Conservation (phyloP, 2,329 filamentous ascomycete genomes). For the Phyllosticta citriasiana region DNA sequence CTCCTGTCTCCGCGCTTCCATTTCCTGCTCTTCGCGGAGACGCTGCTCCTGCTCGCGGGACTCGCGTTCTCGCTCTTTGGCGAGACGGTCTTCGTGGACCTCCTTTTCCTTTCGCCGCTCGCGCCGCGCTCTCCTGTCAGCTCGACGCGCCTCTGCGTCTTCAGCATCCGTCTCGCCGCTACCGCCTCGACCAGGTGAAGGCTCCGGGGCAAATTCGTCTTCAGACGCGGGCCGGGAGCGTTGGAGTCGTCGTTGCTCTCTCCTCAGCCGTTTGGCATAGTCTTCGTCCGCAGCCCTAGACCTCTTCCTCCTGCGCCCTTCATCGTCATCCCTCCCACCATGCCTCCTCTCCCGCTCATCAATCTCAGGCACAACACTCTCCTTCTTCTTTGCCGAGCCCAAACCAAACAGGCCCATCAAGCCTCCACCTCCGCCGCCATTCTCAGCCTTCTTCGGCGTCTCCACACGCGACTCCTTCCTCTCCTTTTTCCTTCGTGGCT, state of each 20-base stretch:
- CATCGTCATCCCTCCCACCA: constrained; percentile 25
- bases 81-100: neutral
- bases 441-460: constrained; percentile 43
- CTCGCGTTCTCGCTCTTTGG: constrained; percentile 2
- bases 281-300: constrained; percentile 25
- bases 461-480: constrained; percentile 46
- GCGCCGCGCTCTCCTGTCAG: constrained; percentile 24
- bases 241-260: neutral
- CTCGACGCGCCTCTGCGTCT: constrained; percentile 23
- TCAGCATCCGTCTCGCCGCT: constrained; percentile 17
- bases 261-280: constrained; percentile 8
- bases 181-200: neutral
- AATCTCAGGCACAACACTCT: constrained; percentile 16
- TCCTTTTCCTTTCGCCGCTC: constrained; percentile 16
- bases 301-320: constrained; percentile 27
- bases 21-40: constrained; percentile 15
- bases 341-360: constrained; percentile 24
- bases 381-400: constrained; percentile 25
- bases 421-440: constrained; percentile 31
- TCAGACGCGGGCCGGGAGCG: neutral
- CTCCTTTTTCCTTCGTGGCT: constrained; percentile 27
- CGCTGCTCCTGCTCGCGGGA: constrained; percentile 2
- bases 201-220: neutral
- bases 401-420: constrained; percentile 45
- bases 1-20: constrained; percentile 26